Percentiles rank a stretch among this genome's conserved stretches.
phyloP scores from a whole-genome alignment of 2,329 filamentous ascomycete species.

The Lasiodiplodia sp. region DNA sequence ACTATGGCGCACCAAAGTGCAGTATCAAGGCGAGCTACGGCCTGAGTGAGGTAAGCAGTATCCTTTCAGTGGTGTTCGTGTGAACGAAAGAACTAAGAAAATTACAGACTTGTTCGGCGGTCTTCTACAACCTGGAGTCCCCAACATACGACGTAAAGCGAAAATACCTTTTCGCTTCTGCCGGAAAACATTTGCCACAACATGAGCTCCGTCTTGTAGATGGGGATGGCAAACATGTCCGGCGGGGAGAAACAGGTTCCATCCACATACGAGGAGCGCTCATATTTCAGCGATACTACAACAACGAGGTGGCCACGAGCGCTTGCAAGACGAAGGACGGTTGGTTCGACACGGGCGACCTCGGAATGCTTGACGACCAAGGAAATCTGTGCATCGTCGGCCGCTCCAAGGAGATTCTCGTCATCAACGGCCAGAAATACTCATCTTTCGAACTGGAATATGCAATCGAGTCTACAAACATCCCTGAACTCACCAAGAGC shows the following conservation, averaged over 20 bases:
- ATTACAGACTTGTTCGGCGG: conserved; percentile 25
- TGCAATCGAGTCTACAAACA: conserved; percentile 34
- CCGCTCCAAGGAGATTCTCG: conserved; percentile 39
- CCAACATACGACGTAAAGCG: conserved; percentile 50
- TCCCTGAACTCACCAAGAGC: conserved; percentile 29
- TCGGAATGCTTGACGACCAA: conserved; percentile 36
- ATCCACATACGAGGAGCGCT: conserved; percentile 39
- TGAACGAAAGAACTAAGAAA: background rate
- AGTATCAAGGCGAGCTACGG: conserved; percentile 28
- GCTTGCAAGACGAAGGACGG: conserved; percentile 37
- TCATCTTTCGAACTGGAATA: conserved; percentile 36
- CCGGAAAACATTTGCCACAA: conserved; percentile 41
- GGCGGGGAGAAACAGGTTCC: conserved; percentile 3
- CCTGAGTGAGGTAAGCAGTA: conserved; percentile 15
- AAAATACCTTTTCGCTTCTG: conserved; percentile 43
- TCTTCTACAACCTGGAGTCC: conserved; percentile 51
- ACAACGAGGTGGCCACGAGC: conserved; percentile 40
- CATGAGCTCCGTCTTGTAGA: conserved; percentile 25
- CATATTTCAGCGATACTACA: conserved; percentile 51
- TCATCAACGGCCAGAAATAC: conserved; percentile 41
- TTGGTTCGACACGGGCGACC: conserved; percentile 41
- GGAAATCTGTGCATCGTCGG: conserved; percentile 37
- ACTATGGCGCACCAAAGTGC: conserved; percentile 39
- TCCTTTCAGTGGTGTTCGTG: background rate
- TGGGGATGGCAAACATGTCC: background rate